Evolutionary conservation across 768 basidiomycete species (phyloP).

Genomic region (Solioccasus polychromus): DNA sequence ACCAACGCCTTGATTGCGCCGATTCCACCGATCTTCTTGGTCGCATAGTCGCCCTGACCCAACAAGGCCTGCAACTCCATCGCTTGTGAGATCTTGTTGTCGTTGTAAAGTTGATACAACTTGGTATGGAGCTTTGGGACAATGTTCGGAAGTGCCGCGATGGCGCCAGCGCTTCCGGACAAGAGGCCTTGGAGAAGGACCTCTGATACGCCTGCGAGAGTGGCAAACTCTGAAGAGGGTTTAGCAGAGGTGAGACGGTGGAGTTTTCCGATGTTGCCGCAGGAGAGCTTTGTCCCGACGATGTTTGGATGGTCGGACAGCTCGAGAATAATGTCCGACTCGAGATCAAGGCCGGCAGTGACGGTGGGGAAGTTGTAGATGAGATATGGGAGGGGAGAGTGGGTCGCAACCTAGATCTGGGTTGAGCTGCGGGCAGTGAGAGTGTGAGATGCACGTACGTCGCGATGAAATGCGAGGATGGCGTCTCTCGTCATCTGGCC

Average conservation of each 20-base stretch:
- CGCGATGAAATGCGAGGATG: slow-evolving; percentile 63
- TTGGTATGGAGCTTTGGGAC: slow-evolving; percentile 55
- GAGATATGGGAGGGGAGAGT: slow-evolving; percentile 67
- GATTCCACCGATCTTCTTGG: slow-evolving; percentile 61
- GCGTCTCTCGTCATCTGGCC: slow-evolving; percentile 60
- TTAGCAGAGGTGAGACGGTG: slow-evolving; percentile 66
- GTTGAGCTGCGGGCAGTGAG: no score
- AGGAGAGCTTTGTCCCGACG: slow-evolving; percentile 82
- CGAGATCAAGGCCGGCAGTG: slow-evolving; percentile 79
- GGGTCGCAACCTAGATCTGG: slow-evolving; percentile 57
- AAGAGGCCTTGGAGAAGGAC: slow-evolving; percentile 61
- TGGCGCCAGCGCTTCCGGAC: slow-evolving; percentile 61
- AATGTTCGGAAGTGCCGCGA: slow-evolving; percentile 62
- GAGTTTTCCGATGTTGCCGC: slow-evolving; percentile 82
- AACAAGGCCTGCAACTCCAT: slow-evolving; percentile 58
- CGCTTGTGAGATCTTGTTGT: slow-evolving; percentile 56
- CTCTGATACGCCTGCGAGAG: slow-evolving; percentile 77
- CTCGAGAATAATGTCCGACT: slow-evolving; percentile 69
- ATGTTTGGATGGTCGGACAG: slow-evolving; percentile 81
- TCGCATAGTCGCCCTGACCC: slow-evolving; percentile 66
- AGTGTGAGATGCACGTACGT: slow-evolving; percentile 37
- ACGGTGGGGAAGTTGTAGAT: slow-evolving; percentile 87
- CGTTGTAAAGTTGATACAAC: slow-evolving; percentile 47
- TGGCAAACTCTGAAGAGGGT: slow-evolving; percentile 52
- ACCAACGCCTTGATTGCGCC: slow-evolving; percentile 65